A percentile compares a stretch with the other conserved stretches of the same genome.
These are phyloP conservation scores for Candida pini DNA, from an alignment of 805 yeast genomes.

Conservation along the genomic window DNA sequence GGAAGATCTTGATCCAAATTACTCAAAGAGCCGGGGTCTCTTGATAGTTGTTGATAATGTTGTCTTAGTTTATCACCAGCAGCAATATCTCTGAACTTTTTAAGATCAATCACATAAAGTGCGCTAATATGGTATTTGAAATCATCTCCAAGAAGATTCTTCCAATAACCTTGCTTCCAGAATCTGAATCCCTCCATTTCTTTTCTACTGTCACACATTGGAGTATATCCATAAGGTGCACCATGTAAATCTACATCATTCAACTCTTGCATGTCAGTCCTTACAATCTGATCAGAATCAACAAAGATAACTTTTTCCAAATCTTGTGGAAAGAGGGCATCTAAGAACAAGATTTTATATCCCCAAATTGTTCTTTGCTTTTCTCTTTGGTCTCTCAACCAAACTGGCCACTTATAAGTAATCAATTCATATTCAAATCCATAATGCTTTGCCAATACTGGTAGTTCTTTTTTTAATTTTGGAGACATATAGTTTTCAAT, in stretches of 20 bases:
- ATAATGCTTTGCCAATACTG: slow-evolving; percentile 48
- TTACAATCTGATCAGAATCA: slow-evolving; percentile 78
- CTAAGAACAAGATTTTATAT: slow-evolving; percentile 79
- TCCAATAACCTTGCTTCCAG: slow-evolving; percentile 95
- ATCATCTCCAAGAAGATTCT: slow-evolving; percentile 47
- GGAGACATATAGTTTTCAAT: slow-evolving; percentile 78
- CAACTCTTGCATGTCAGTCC: slow-evolving; percentile 68
- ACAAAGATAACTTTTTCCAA: slow-evolving; percentile 75
- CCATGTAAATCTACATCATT: slow-evolving; percentile 66
- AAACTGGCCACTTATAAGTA: slow-evolving; percentile 89
- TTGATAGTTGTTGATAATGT: slow-evolving; percentile 77
- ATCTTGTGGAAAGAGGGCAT: slow-evolving; percentile 77
- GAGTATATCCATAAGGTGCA: slow-evolving; percentile 82
- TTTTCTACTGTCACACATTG: slow-evolving; percentile 75
- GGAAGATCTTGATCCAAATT: slow-evolving; percentile 91
- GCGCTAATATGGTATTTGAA: slow-evolving; percentile 80
- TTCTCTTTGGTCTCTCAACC: slow-evolving; percentile 78
- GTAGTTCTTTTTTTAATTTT: slow-evolving; percentile 55
- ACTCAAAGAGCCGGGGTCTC: slow-evolving; percentile 72
- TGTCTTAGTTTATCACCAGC: slow-evolving; percentile 81
- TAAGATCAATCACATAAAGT: slow-evolving; percentile 72
- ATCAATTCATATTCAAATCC: slow-evolving; percentile 70
- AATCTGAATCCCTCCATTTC: slow-evolving; percentile 84
- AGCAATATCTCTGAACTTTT: slow-evolving; percentile 51
- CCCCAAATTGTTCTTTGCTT: slow-evolving; percentile 83